Conservation (phyloP, 441 rosid species). For the Adansonia madagascariensis region DNA sequence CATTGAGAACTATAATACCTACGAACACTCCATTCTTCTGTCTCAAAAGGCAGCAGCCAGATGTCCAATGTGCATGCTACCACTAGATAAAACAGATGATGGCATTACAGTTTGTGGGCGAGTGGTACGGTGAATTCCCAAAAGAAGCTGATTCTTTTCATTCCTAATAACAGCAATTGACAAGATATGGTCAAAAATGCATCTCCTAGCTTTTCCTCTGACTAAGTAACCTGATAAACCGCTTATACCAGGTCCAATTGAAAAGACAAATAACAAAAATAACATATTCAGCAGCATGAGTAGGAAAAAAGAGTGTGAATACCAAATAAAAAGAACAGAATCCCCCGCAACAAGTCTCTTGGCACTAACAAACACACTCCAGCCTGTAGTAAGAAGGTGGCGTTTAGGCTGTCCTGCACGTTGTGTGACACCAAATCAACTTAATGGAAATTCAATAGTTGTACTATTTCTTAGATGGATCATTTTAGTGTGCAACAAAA, state of each 20-base stretch:
- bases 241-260: slow-evolving; percentile 8
- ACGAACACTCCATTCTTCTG: slow-evolving; percentile 51
- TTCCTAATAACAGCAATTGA: slow-evolving; percentile 47
- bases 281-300: neutral
- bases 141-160: slow-evolving; percentile 74
- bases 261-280: neutral
- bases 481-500: neutral
- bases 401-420: slow-evolving; percentile 83
- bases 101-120: slow-evolving; percentile 76
- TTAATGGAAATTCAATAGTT: neutral
- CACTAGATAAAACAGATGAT: slow-evolving; percentile 80
- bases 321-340: slow-evolving; percentile 78
- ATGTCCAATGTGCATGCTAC: slow-evolving; percentile 84
- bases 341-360: slow-evolving; percentile 81
- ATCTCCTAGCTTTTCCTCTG: neutral
- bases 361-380: slow-evolving; percentile 89
- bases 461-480: neutral
- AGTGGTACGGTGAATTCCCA: slow-evolving; percentile 74
- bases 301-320: slow-evolving; percentile 15
- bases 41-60: slow-evolving; percentile 75
- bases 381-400: slow-evolving; percentile 82
- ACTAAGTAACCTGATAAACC: slow-evolving; percentile 11
- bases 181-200: slow-evolving; percentile 16
- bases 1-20: slow-evolving; percentile 33
- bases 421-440: neutral